phyloP scores from a whole-genome alignment of 148 eudicot species.

The Chenopodium quinoa region DNA sequence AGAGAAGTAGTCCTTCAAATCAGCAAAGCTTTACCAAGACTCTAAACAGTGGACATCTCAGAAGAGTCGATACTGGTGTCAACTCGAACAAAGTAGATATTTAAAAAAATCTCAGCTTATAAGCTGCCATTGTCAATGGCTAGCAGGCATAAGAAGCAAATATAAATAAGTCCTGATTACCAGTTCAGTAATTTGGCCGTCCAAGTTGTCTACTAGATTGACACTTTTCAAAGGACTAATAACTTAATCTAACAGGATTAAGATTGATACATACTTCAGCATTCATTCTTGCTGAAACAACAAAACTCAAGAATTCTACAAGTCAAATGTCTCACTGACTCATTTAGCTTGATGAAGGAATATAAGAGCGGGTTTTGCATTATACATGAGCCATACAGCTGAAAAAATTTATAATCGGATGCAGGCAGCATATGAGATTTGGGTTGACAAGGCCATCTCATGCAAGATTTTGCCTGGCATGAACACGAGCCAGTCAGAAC shows the following conservation, averaged over 20 bases:
- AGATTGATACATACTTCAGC: not conserved
- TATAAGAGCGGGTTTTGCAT: not conserved
- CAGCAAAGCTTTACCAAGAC: not conserved
- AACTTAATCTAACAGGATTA: not conserved
- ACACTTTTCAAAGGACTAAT: not conserved
- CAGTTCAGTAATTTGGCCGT: not conserved
- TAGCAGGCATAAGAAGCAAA: not conserved
- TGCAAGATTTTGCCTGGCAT: not conserved
- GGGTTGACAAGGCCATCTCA: not conserved
- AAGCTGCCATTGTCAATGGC: not conserved
- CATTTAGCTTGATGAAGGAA: not conserved
- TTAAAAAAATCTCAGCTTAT: not conserved
- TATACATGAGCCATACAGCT: not conserved
- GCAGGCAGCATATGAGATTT: not conserved
- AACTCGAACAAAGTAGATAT: not conserved
- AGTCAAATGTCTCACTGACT: not conserved
- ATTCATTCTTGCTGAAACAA: not conserved
- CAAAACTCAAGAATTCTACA: not conserved
- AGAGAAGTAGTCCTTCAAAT: not conserved
- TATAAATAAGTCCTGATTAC: not conserved
- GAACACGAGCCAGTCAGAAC: not conserved
- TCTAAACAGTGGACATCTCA: not conserved
- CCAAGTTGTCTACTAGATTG: not conserved
- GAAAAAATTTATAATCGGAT: not conserved
- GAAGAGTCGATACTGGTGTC: not conserved